Evolutionary conservation across 192 early-diverging fungal genomes (phyloP), one percentile per base, ranked within the genome.

Genomic region (Podila horticola): DNA sequence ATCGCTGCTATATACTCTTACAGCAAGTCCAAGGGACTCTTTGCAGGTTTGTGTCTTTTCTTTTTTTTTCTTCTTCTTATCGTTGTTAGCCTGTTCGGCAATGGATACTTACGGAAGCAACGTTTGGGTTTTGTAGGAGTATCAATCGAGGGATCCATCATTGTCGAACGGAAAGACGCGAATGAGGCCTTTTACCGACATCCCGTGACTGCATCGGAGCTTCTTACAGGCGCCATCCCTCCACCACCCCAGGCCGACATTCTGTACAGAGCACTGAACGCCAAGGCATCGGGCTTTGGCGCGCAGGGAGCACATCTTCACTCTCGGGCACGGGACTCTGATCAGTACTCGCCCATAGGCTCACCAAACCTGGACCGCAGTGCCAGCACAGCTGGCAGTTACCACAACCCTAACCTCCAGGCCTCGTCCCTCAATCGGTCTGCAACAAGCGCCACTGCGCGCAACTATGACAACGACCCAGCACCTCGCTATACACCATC

Each of bases 1-100:
- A 72, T 95, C 20, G 94, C 97, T 11, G 94, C 97, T 19, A 93
- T 97, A 41, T 95, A 95, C 73, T 96, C 95, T 41, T 99, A 99
- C 82, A 88, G 93, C 75, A 95, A 97, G 71, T 89, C 94, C n/a
- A 92, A 91, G 77, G 97, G 97, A 20, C 87, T 98, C 66, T 98
- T 97, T 90, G 41, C 41, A 45, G 41, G 41, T 45, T 45, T 45
- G 8, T 45, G 41, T 0, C 3, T 45, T 45, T 13, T 45, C 41
- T 45, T 17, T 45, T 0, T 45, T 17, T 41, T 45, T 45, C 13
- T 17, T 45, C 8, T 45, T 45, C 13, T 17, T 45, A 3, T 45
- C 15, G 41, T 45, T 45, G 13, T 45, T 3, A 45, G 15, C 15
- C 15, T 45, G 15, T 45, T 45, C 41, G 15, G 2, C 41, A 45